Evolutionary conservation across 768 basidiomycete genomes (phyloP).

Genomic region (Guyanaporus albipodus): DNA sequence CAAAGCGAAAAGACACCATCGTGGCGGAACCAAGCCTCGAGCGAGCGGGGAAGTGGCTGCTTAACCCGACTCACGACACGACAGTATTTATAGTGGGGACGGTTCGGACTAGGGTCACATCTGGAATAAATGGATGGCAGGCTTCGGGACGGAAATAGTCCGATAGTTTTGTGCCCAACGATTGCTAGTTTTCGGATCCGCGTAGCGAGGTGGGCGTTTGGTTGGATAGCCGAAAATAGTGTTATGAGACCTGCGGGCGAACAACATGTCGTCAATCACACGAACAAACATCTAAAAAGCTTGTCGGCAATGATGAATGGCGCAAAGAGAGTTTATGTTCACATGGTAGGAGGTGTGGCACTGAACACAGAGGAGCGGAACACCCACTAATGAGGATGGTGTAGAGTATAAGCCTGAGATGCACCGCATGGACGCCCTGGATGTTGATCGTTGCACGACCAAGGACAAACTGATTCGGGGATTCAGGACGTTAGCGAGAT

Average conservation of each 20-base stretch:
- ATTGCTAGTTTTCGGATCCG: neutral
- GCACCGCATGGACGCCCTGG: neutral
- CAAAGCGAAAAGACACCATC: conserved; percentile 18
- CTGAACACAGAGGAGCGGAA: too few relatives aligned
- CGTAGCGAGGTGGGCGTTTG: neutral
- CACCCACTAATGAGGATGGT: neutral
- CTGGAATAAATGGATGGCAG: neutral
- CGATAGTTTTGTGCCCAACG: neutral
- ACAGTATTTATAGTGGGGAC: conserved; percentile 16
- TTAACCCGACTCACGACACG: neutral
- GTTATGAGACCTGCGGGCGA: neutral
- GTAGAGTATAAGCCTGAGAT: neutral
- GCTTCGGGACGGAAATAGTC: neutral
- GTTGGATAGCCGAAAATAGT: neutral
- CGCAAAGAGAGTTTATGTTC: neutral
- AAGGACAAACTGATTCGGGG: neutral
- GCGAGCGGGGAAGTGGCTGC: neutral
- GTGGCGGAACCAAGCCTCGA: neutral
- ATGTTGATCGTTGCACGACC: neutral
- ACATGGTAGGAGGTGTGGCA: neutral
- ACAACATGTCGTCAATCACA: neutral
- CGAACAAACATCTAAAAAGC: neutral
- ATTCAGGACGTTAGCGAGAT: neutral
- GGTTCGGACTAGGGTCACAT: neutral
- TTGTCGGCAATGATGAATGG: neutral